These are phyloP conservation scores for Stachybotrys elegans DNA, from an alignment of 2,329 filamentous ascomycete species.

Conservation along the genomic window DNA sequence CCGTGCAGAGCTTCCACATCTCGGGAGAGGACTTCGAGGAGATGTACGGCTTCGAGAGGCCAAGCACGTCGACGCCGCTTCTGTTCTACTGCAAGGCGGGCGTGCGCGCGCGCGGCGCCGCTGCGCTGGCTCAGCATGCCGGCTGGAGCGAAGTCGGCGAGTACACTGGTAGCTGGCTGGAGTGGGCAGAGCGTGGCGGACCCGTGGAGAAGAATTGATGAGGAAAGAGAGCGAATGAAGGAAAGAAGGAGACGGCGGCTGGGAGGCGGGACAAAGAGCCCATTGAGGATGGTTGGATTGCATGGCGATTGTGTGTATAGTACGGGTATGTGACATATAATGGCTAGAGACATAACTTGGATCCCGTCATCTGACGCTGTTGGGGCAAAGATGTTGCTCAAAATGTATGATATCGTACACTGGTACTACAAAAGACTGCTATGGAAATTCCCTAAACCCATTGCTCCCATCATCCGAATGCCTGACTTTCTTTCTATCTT, in stretches of 20 bases:
- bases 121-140: slow-evolving; percentile 67
- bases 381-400: too few species aligned
- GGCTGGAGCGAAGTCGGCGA: slow-evolving; percentile 71
- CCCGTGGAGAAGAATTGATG: slow-evolving; percentile 29
- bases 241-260: neutral
- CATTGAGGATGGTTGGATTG: neutral
- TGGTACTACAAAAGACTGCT: too few species aligned
- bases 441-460: neutral
- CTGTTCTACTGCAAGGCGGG: slow-evolving; percentile 95
- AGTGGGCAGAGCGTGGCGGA: slow-evolving; percentile 75
- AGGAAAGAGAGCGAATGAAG: neutral
- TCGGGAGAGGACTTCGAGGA: slow-evolving; percentile 74
- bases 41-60: slow-evolving; percentile 72
- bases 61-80: slow-evolving; percentile 47
- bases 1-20: slow-evolving; percentile 76
- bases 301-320: neutral
- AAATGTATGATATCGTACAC: neutral
- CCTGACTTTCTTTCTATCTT: neutral
- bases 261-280: neutral
- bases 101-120: slow-evolving; percentile 73
- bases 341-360: too few species aligned
- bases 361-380: too few species aligned
- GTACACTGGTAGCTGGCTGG: slow-evolving; percentile 72
- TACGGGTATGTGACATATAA: too few species aligned
- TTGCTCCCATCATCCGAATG: neutral